A percentile compares a stretch with the other conserved stretches of the same genome.
phyloP scores from a whole-genome alignment of 495 filamentous ascomycete genomes.

The Jackrogersella minutella region DNA sequence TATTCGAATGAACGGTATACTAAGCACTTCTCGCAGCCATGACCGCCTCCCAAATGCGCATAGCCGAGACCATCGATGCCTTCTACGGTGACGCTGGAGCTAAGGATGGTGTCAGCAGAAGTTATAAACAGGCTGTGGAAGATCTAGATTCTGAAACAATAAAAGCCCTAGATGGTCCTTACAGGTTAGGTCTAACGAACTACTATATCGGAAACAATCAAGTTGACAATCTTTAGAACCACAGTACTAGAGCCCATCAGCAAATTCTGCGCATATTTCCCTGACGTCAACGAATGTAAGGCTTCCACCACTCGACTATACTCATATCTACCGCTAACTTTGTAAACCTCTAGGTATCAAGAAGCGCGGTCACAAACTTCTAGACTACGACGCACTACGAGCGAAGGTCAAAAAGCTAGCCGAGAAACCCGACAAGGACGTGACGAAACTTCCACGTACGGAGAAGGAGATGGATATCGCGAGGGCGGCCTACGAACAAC shows the following conservation, averaged over 20 bases:
- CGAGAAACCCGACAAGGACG: conserved; percentile 99
- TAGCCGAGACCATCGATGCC: conserved; percentile 98
- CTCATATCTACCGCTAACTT: conserved; percentile 13
- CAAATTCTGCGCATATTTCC: conserved; percentile 97
- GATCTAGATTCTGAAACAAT: conserved; percentile 98
- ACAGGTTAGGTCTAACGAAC: conserved; percentile 62
- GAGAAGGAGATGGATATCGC: conserved; percentile 96
- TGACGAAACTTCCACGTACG: conserved; percentile 88
- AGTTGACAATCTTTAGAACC: conserved; percentile 58
- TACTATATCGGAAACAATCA: not conserved
- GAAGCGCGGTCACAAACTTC: conserved; percentile 95
- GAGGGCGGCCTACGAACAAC: conserved; percentile 88
- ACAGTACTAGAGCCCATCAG: conserved; percentile 95
- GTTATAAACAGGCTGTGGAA: conserved; percentile 97
- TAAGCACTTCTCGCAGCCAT: conserved; percentile 68
- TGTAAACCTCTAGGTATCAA: conserved; percentile 79
- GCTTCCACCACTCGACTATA: not conserved
- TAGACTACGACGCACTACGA: conserved; percentile 96
- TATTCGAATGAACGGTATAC: not conserved
- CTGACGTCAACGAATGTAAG: conserved; percentile 96
- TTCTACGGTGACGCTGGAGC: conserved; percentile 98
- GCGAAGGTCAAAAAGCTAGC: conserved; percentile 95
- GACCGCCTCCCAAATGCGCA: conserved; percentile 99
- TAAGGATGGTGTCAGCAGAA: conserved; percentile 90
- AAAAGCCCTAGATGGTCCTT: conserved; percentile 97